A percentile compares a stretch with the other conserved stretches of the same genome.
phyloP scores from a whole-genome alignment of 345 rosid species.

The Laguncularia racemosa region DNA sequence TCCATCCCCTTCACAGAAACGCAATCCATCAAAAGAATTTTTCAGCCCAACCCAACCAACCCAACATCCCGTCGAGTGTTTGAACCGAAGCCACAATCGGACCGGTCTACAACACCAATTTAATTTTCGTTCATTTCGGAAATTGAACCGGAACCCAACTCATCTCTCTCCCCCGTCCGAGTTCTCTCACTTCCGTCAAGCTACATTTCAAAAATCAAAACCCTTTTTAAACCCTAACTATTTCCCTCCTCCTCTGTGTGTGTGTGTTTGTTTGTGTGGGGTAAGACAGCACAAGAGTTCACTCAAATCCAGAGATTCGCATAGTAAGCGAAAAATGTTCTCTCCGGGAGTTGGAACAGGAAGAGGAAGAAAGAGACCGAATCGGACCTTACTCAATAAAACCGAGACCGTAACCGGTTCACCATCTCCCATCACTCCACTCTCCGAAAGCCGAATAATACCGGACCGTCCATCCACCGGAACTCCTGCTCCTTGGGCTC shows the following conservation, averaged over 20 bases:
- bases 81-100: no score
- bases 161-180: no score
- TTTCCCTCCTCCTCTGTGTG: slow-evolving; percentile 6
- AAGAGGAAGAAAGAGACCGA: slow-evolving; percentile 27
- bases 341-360: slow-evolving; percentile 39
- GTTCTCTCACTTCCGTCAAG: no score
- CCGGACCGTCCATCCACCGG: slow-evolving; percentile 70
- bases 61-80: no score
- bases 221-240: slow-evolving; percentile 11
- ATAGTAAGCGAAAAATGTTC: slow-evolving; percentile 37
- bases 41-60: background rate
- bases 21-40: no score
- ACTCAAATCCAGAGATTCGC: background rate
- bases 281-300: no score
- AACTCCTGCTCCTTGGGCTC: slow-evolving; percentile 91
- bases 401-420: slow-evolving; percentile 34
- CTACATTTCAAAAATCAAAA: background rate
- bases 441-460: slow-evolving; percentile 27
- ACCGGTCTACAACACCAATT: no score
- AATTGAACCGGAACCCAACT: no score
- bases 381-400: slow-evolving; percentile 32
- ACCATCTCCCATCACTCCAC: slow-evolving; percentile 62
- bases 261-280: slow-evolving; percentile 2
- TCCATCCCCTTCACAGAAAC: no score
- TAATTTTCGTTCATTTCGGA: no score